Evolutionary conservation across 2,329 filamentous ascomycete genomes (phyloP).

Genomic region (Clathrospora elynae): DNA sequence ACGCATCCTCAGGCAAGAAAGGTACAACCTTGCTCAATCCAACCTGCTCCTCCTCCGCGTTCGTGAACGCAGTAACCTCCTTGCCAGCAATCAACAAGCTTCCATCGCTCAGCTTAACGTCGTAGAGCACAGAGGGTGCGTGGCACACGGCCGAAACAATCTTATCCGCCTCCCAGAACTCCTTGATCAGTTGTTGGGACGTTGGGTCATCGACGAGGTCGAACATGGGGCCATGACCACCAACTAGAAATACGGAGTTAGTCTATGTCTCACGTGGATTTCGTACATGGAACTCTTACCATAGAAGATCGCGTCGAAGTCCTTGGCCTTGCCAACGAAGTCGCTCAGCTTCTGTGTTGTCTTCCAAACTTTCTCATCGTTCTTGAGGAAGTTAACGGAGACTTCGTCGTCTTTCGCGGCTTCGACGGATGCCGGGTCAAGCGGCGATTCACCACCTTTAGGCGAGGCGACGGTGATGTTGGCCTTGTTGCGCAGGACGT

Average conservation of each 20-base stretch:
- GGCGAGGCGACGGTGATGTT: conserved; percentile 50
- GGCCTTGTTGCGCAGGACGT: conserved; percentile 45
- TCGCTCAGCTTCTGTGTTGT: conserved; percentile 64
- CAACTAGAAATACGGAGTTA: no score
- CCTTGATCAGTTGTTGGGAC: conserved; percentile 64
- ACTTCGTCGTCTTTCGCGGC: conserved; percentile 58
- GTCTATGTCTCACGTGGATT: no score
- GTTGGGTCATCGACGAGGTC: conserved; percentile 64
- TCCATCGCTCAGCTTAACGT: conserved; percentile 59
- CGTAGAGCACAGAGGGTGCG: conserved; percentile 66
- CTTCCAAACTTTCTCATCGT: conserved; percentile 65
- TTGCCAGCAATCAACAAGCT: conserved; percentile 61
- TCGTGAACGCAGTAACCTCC: conserved; percentile 65
- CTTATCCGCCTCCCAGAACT: conserved; percentile 67
- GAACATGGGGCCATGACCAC: conserved; percentile 68
- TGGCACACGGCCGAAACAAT: conserved; percentile 71
- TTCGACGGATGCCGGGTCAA: conserved; percentile 45
- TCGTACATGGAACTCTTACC: no score
- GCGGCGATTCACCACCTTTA: conserved; percentile 46
- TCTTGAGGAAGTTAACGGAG: conserved; percentile 51
- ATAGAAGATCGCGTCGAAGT: conserved; percentile 67
- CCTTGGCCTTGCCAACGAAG: conserved; percentile 60
- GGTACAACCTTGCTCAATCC: conserved; percentile 56
- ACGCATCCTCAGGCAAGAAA: conserved; percentile 65
- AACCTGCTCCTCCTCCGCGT: conserved; percentile 59